These are phyloP conservation scores for Suhomyces emberorum DNA, from an alignment of 805 yeast species.

Conservation along the genomic window DNA sequence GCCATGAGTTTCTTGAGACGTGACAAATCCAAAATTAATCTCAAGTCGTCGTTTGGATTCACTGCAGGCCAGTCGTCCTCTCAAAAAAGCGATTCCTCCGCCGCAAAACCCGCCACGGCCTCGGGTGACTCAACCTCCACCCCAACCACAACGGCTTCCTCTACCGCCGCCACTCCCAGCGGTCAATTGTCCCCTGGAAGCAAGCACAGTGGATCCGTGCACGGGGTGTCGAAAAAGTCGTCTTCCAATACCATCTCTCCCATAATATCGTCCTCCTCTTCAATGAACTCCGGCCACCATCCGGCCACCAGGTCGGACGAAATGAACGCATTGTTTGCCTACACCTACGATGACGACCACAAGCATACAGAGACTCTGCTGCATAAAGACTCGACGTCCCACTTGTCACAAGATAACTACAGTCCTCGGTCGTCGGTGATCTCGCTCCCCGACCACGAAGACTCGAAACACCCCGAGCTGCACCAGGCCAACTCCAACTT, in stretches of 20 bases:
- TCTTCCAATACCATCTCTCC: slow-evolving; percentile 8
- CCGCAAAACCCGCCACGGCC: background rate
- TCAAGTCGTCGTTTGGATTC: slow-evolving; percentile 7
- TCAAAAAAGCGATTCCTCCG: background rate
- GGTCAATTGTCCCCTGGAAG: slow-evolving; percentile 3
- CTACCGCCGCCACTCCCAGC: background rate
- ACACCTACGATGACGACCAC: slow-evolving; percentile 9
- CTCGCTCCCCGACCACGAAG: slow-evolving; percentile 4
- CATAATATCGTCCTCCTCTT: slow-evolving; percentile 6
- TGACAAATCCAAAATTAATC: slow-evolving; percentile 19
- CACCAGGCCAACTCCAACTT: slow-evolving; percentile 5
- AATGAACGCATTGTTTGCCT: slow-evolving; percentile 8
- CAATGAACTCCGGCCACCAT: slow-evolving; percentile 3
- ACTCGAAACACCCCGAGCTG: background rate
- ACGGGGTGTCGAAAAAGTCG: background rate
- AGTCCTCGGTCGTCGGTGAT: slow-evolving; percentile 12
- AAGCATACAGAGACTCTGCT: background rate
- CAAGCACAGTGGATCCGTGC: background rate
- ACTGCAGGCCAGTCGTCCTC: slow-evolving; percentile 11
- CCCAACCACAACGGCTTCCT: slow-evolving; percentile 6
- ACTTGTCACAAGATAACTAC: slow-evolving; percentile 8
- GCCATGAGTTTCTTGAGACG: slow-evolving; percentile 24
- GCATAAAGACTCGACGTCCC: background rate
- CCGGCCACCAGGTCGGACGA: background rate
- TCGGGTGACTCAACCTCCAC: background rate